Percentiles rank a stretch among this genome's conserved stretches.
Evolutionary conservation across 2,329 filamentous ascomycete genomes (phyloP).

Genomic region (Hypoxylon rubiginosum): DNA sequence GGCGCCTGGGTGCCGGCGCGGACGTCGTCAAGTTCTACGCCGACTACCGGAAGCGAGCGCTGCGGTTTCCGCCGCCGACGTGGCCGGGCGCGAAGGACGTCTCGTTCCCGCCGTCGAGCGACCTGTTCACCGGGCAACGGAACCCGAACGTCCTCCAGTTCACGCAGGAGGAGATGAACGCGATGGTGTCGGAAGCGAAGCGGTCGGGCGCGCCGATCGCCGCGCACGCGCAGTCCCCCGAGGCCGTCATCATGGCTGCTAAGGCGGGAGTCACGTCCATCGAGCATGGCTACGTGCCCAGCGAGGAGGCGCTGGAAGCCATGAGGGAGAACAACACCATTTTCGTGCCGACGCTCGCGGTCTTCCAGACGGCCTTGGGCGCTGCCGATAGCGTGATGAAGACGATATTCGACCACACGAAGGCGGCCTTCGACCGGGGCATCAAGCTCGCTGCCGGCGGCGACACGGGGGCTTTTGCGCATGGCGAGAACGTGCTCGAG

Average conservation of each 20-base stretch:
- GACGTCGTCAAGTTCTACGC: constrained; percentile 67
- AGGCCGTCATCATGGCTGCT: constrained; percentile 61
- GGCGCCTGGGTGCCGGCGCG: constrained; percentile 62
- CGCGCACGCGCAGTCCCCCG: constrained; percentile 58
- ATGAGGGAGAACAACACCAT: constrained; percentile 62
- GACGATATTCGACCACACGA: constrained; percentile 56
- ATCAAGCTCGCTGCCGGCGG: constrained; percentile 66
- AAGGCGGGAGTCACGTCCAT: constrained; percentile 61
- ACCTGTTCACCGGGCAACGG: constrained; percentile 40
- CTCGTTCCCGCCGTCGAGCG: constrained; percentile 53
- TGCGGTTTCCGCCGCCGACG: constrained; percentile 57
- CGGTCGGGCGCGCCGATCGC: constrained; percentile 58
- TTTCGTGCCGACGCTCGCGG: constrained; percentile 66
- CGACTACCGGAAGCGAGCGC: constrained; percentile 60
- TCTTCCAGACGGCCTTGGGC: constrained; percentile 54
- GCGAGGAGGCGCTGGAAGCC: constrained; percentile 57
- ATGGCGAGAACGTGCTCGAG: constrained; percentile 66
- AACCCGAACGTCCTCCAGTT: constrained; percentile 62
- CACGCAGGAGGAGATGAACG: constrained; percentile 63
- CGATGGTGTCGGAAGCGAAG: constrained; percentile 62
- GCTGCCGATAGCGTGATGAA: constrained; percentile 47
- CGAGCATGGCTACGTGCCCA: constrained; percentile 60
- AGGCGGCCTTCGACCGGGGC: constrained; percentile 60
- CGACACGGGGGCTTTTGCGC: constrained; percentile 66
- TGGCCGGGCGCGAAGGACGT: constrained; percentile 50